These are phyloP conservation scores for Penicillium sclerotigenum DNA, from an alignment of 2,329 filamentous ascomycete species.

Conservation along the genomic window DNA sequence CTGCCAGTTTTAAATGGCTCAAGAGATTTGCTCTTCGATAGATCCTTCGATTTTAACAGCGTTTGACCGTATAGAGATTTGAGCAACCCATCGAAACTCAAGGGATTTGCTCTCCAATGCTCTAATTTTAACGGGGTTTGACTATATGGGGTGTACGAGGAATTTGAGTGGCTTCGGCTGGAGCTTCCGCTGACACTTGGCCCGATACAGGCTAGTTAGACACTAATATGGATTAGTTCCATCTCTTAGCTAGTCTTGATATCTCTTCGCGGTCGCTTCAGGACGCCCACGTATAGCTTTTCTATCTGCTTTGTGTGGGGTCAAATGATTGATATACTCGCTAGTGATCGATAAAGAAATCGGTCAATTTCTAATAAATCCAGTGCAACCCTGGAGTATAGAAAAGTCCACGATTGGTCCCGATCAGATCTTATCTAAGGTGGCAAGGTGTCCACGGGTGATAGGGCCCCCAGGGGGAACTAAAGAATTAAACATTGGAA, in stretches of 20 bases:
- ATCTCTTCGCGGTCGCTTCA: not conserved
- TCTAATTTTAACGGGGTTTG: not conserved
- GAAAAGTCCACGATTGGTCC: not conserved
- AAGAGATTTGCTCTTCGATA: no score
- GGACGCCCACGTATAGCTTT: not conserved
- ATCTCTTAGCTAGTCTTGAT: not conserved
- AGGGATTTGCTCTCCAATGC: not conserved
- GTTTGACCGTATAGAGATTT: no score
- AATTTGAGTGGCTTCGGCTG: not conserved
- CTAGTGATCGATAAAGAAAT: not conserved
- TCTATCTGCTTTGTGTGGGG: not conserved
- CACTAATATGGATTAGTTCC: not conserved
- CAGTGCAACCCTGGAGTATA: not conserved
- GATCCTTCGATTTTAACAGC: no score
- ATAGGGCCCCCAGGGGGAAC: not conserved
- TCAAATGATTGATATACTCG: not conserved
- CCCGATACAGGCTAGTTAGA: not conserved
- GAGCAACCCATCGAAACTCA: no score
- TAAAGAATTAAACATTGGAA: not conserved
- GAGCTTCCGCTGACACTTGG: not conserved
- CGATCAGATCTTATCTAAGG: constrained; percentile 12
- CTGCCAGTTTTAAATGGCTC: no score
- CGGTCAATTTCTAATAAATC: not conserved
- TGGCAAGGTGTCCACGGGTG: not conserved
- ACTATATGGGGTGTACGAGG: no score